phyloP scores from a whole-genome alignment of 805 yeast species.

The Candida sphagnicola region DNA sequence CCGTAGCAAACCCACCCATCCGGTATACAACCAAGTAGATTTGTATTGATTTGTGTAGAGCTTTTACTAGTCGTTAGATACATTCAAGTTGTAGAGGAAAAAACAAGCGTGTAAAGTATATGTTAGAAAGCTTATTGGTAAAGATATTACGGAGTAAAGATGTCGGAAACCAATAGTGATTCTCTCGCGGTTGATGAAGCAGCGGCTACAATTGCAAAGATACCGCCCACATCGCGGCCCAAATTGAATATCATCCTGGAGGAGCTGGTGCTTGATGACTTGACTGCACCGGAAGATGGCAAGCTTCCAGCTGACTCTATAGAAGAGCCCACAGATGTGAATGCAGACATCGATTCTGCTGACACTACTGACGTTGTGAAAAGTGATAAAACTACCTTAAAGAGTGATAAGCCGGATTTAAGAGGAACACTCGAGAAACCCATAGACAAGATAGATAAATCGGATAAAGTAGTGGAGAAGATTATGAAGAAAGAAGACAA shows the following conservation, averaged over 20 bases:
- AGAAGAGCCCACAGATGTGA: too few species aligned
- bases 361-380: background rate
- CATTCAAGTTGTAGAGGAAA: too few species aligned
- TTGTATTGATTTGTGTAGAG: too few species aligned
- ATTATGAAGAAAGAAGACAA: background rate
- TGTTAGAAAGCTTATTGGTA: too few species aligned
- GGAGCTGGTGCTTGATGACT: background rate
- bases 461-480: background rate
- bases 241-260: slow-evolving; percentile 2
- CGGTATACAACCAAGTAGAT: too few species aligned
- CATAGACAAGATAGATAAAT: background rate
- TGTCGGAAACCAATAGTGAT: too few species aligned
- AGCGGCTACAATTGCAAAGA: background rate
- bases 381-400: background rate
- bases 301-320: background rate
- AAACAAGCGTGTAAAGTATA: too few species aligned
- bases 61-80: too few species aligned
- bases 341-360: background rate
- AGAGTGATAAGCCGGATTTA: background rate
- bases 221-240: background rate
- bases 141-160: too few species aligned
- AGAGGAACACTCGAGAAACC: background rate
- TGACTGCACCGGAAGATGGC: background rate
- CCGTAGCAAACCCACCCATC: too few species aligned
- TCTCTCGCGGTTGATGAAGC: background rate